phyloP scores from a whole-genome alignment of 2,329 filamentous ascomycete species.

The Talaromyces atroroseus region DNA sequence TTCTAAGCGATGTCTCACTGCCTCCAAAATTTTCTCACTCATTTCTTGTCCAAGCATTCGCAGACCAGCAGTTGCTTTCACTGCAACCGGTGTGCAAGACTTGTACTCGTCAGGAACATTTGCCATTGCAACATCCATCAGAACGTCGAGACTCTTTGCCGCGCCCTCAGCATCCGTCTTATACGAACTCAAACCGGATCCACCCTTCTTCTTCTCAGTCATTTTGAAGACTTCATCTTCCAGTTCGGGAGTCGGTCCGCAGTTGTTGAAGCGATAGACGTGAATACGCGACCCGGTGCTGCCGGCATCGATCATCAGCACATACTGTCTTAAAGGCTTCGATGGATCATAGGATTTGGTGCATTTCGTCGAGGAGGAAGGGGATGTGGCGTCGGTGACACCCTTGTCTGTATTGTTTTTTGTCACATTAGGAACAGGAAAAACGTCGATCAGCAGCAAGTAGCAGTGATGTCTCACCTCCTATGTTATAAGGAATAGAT shows the following conservation, averaged over 20 bases:
- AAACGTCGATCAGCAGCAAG: not conserved
- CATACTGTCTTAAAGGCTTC: constrained; percentile 95
- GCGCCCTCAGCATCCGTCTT: constrained; percentile 79
- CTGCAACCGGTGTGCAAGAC: constrained; percentile 88
- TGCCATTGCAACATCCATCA: constrained; percentile 80
- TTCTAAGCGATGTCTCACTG: constrained; percentile 79
- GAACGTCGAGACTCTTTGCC: constrained; percentile 78
- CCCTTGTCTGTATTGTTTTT: not conserved
- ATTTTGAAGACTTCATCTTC: constrained; percentile 90
- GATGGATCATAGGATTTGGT: constrained; percentile 75
- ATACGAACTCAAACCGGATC: constrained; percentile 79
- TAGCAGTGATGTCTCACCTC: constrained; percentile 20
- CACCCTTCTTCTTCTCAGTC: constrained; percentile 77
- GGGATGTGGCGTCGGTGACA: constrained; percentile 6
- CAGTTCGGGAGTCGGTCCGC: constrained; percentile 87
- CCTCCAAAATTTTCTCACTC: constrained; percentile 76
- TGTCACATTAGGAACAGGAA: not conserved
- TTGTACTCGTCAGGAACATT: constrained; percentile 84
- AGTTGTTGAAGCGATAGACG: constrained; percentile 99
- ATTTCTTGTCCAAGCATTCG: constrained; percentile 77
- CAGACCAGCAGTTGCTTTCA: constrained; percentile 93
- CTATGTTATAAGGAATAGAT: constrained; percentile 19
- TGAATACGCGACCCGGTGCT: constrained; percentile 97
- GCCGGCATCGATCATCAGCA: constrained; percentile 96
- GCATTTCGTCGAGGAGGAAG: constrained; percentile 57